Evolutionary conservation across 192 early-diverging fungal genomes (phyloP).

Genomic region (Podila clonocystis): DNA sequence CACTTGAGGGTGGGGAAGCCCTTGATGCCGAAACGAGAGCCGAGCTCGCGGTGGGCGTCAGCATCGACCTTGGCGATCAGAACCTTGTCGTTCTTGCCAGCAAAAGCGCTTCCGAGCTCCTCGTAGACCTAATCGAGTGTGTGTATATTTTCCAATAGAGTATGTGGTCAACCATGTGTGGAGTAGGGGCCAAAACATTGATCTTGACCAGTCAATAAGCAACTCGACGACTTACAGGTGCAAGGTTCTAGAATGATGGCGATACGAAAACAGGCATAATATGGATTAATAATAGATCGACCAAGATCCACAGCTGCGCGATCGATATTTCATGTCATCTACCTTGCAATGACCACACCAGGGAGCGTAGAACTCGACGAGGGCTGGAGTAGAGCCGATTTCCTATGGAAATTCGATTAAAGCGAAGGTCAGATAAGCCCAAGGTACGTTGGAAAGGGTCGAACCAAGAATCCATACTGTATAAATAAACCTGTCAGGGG

Average conservation of each 20-base stretch:
- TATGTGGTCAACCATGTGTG: not conserved
- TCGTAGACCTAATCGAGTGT: conserved; percentile 67
- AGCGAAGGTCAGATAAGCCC: not conserved
- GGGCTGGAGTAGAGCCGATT: conserved; percentile 55
- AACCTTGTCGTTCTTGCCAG: conserved; percentile 74
- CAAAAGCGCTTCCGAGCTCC: conserved; percentile 81
- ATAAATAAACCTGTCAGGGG: too few relatives aligned
- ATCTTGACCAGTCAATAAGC: not conserved
- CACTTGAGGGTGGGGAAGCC: conserved; percentile 95
- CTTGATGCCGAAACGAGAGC: conserved; percentile 75
- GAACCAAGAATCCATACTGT: too few relatives aligned
- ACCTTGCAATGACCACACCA: conserved; percentile 92
- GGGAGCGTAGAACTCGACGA: conserved; percentile 95
- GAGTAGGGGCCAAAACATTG: not conserved
- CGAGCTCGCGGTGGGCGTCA: conserved; percentile 88
- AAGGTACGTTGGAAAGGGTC: too few relatives aligned
- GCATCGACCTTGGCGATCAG: conserved; percentile 92
- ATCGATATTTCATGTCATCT: not conserved
- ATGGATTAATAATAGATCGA: too few relatives aligned
- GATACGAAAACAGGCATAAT: not conserved
- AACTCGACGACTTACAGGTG: conserved; percentile 38
- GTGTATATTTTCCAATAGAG: not conserved
- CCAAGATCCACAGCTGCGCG: too few relatives aligned
- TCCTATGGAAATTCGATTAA: conserved; percentile 5
- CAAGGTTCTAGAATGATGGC: conserved; percentile 33